These are phyloP conservation scores for Glycine tomentella DNA, from an alignment of 306 rosid species.

Conservation along the genomic window DNA sequence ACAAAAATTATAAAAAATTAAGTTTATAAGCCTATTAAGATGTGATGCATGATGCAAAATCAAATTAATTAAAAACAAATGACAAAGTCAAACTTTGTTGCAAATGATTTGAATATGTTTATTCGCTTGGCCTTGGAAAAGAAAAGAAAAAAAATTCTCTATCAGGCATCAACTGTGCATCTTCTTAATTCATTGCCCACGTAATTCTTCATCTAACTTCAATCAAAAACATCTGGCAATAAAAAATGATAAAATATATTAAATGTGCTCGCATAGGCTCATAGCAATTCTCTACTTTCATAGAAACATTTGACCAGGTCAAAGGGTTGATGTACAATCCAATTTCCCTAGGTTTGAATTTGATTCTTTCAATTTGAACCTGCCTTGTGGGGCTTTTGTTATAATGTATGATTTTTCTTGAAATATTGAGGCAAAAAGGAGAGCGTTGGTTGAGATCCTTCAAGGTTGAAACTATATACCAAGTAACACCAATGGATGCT, in stretches of 20 bases:
- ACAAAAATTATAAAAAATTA: no score
- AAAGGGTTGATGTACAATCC: background rate
- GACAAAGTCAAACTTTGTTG: conserved; percentile 4
- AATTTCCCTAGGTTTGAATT: background rate
- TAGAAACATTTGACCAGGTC: background rate
- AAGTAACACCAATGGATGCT: conserved; percentile 16
- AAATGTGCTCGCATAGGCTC: background rate
- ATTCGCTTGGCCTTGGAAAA: background rate
- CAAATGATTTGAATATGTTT: conserved; percentile 4
- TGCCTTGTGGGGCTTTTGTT: conserved; percentile 2
- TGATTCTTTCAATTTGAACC: conserved; percentile 1
- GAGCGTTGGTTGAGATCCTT: conserved; percentile 9
- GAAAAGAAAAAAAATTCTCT: background rate
- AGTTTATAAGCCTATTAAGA: background rate
- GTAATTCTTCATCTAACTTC: background rate
- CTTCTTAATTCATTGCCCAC: background rate
- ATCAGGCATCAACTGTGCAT: background rate
- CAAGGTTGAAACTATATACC: background rate
- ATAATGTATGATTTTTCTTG: background rate
- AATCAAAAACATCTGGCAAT: background rate
- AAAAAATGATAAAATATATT: background rate
- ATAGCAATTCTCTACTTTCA: background rate
- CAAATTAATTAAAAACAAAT: background rate
- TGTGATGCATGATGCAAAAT: background rate
- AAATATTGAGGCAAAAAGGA: background rate